Evolutionary conservation across 2,329 filamentous ascomycete genomes (phyloP), one percentile per base, ranked within the genome.

Genomic region (Aspergillus versicolor): DNA sequence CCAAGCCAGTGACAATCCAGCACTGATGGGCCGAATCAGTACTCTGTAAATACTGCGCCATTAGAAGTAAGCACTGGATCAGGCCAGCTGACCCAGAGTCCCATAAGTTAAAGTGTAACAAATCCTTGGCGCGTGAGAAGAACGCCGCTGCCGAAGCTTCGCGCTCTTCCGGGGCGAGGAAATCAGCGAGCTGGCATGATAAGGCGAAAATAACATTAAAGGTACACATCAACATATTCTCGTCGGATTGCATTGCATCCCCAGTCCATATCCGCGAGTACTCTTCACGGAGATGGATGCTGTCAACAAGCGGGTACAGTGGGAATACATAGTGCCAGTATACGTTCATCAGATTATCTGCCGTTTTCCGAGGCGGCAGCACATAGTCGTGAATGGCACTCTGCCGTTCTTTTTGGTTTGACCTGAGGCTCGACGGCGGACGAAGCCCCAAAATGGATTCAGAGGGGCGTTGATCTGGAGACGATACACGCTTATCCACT

Each of bases 301-400:
- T 65, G 24, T 81, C 74, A 1, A 82, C 63, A 42, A 81, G 76
- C 0, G 79, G 79, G 44, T 81, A 81, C 0, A 81, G 59, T 0
- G 78, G 76, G 30, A 80, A 76, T 1, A 80, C 77, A 38, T 75
- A 77, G 27, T 70, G 69, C 79, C 79, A 82, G 56, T 81, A 81
- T 0, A 78, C 67, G 2, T 73, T 68, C 67, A 79, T 74, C 3
- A 82, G 66, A 42, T 70, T 70, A 50, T 82, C 79, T 0, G 79
- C 79, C 34, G 75, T 77, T 37, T 75, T 73, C 1, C 78, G 72
- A 0, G 78, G 71, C 1, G 79, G 79, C 1, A 82, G 64, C 1
- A 80, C 76, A 34, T 79, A 77, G 15, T 74, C 62, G 5, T 63
- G 51, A 2, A 61, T 40, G 0, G 51, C 47, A 0, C 57, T 54